Base-by-base conservation (phyloP, 768 basidiomycete genomes). In the Lanmaoa rubissima region DNA sequence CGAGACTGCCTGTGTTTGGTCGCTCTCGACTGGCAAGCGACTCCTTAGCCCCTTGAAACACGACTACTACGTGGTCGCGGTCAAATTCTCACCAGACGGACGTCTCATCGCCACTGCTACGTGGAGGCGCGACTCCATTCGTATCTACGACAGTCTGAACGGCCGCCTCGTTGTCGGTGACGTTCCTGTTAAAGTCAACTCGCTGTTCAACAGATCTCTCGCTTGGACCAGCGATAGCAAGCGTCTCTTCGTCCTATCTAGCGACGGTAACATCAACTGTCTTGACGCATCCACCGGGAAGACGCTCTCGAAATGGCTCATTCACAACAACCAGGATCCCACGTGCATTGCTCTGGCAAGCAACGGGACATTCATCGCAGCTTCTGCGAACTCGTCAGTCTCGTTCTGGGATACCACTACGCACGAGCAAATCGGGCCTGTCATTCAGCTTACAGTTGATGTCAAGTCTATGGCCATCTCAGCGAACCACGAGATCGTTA, bases 391-490 rank as follows among this genome's bases (percentile, higher is more conserved):
- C 1, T 35, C 48, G 4, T 51, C 49, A 0, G 47, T 61, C 26
- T 52, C 58, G 0, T 55, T 61, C 32, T 60, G 58, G 60, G 58
- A 61, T 7, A 41, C 36, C 8, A 31, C 35, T 2, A 61, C 58
- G 5, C 39, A 7, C n/a, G 38, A 51, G 13, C 19, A 34, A 44
- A 48, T 60, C 1, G 58, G 58, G 21, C 5, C 53, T 12, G 1
- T n/a, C 12, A 24, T 61, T 6, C 14, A 34, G 24, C 49, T 60
- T 17, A 9, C 34, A 2, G 13, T 4, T 13, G 0, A 10, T 1
- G 9, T 55, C 16, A 17, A 7, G 10, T 48, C 26, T 5, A 52
- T 61, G 26, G 49, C 49, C 5, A 55, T 60, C 14, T 61, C 58
- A 3, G 17, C 24, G 41, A 48, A 55, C 19, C 52, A 46, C 3